Evolutionary conservation across 2,329 filamentous ascomycete species (phyloP), one percentile per base, ranked within the genome.

Genomic region (Pyrenochaeta sp.): DNA sequence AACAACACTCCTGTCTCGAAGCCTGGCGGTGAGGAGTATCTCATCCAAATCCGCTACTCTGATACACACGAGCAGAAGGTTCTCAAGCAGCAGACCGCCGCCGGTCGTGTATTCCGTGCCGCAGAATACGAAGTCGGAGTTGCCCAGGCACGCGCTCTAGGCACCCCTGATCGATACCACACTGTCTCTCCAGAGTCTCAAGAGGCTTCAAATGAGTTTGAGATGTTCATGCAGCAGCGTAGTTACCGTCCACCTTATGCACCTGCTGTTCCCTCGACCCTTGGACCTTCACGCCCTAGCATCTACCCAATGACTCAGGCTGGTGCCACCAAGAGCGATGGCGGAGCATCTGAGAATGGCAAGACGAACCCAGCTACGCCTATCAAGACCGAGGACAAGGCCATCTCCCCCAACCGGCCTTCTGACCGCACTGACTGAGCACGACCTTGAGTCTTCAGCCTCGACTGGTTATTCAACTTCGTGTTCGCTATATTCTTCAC

Each of bases 21-120:
- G 58, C 77, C 82, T 20, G 67, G 63, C 55, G 89, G 89, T 27
- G 85, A 88, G 22, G 90, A 96, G 63, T 85, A 87, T 19, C 83
- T 94, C 55, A 86, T 92, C 53, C 92, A 96, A 74, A 91, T 99
- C 59, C 92, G 94, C 55, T 99, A 96, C 71, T 93, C 95, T 52
- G 94, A 99, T 67, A 99, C 94, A 24, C 90, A 94, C 41, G 89
- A 93, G 51, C 94, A 99, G 74, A 99, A 99, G 78, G 85, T 94
- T 68, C 81, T 99, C 59, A 99, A 99, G 81, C 88, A 94, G 54
- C 88, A 96, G 68, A 97, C 93, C 28, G 91, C 94, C 21, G 91
- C 96, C 69, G 90, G 92, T 44, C 91, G 94, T 49, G 90, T 96
- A 66, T 97, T 96, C 76, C 90, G 94, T 47, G 94, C 93, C 45